A percentile compares a stretch with the other conserved stretches of the same genome.
These are phyloP conservation scores for Picochlorum costavermella DNA, from an alignment of 139 green algal species.

Conservation along the genomic window DNA sequence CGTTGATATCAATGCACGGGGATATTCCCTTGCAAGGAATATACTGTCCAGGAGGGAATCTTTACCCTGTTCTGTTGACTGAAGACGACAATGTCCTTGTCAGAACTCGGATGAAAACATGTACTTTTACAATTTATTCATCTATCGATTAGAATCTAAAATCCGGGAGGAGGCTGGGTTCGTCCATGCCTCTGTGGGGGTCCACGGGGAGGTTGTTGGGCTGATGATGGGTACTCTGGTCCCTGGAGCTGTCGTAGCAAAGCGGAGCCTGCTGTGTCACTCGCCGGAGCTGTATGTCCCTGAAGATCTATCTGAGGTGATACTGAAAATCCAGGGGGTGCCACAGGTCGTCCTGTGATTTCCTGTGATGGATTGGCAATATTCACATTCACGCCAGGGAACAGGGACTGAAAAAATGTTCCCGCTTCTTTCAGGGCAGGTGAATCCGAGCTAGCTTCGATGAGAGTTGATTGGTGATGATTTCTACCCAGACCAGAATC, in stretches of 20 bases:
- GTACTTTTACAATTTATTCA: too few species aligned
- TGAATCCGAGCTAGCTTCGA: constrained; percentile 6
- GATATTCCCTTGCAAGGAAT: too few species aligned
- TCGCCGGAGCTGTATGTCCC: not conserved
- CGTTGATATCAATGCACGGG: too few species aligned
- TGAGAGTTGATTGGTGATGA: not conserved
- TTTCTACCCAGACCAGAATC: not conserved
- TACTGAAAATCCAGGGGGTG: not conserved
- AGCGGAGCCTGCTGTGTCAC: constrained; percentile 15
- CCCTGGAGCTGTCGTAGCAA: constrained; percentile 33
- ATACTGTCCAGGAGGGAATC: too few species aligned
- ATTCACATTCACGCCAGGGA: constrained; percentile 19
- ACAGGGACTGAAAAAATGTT: constrained; percentile 28
- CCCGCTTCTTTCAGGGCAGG: constrained; percentile 2
- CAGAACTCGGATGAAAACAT: too few species aligned
- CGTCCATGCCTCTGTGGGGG: not conserved
- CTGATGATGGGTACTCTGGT: not conserved
- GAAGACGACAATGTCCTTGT: too few species aligned
- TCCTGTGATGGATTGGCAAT: constrained; percentile 8
- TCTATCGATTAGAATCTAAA: not conserved
- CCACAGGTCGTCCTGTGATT: not conserved
- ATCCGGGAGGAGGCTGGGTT: constrained; percentile 2
- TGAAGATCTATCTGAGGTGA: not conserved
- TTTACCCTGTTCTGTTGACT: too few species aligned
- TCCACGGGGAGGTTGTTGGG: not conserved